Evolutionary conservation across 495 filamentous ascomycete species (phyloP), one percentile per base, ranked within the genome.

Genomic region (Aspergillus cristatus): DNA sequence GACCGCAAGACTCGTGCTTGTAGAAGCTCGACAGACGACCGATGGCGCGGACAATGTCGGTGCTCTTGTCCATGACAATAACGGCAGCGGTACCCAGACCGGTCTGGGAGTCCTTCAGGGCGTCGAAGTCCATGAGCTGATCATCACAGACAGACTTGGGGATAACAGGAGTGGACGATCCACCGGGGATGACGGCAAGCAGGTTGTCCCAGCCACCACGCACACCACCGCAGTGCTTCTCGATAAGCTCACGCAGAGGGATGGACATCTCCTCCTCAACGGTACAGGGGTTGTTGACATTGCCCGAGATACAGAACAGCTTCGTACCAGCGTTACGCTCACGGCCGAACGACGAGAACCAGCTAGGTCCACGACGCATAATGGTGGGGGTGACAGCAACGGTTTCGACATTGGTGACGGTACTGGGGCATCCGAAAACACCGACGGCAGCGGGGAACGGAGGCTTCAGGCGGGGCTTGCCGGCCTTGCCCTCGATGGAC

Each of bases 251-350:
- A 24, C 82, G 77, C 34, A 98, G 72, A 7, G 91, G 79, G 46
- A 97, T 97, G 48, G 81, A 87, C 91, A 98, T 98, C 67, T 97
- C 90, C 63, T 98, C 91, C 61, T 98, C 91, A 32, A 98, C 90
- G 7, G 93, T 97, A 60, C 75, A 83, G 34, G 91, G 91, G 71
- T 97, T 93, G 76, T 97, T 97, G 70, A 98, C 91, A 63, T 97
- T 86, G 16, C 91, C 91, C 25, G 88, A 95, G 65, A 98, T 96
- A 68, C 89, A 95, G 78, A 83, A 98, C 25, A 98, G 79, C 73
- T 98, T 98, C 31, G 91, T 98, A 57, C 91, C 91, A 39, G 81
- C 70, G 65, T 98, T 98, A 48, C 88, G 81, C 65, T 96, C 89
- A 41, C 91, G 87, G 24, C 91, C 91, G 55, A 97, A 95, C 12